phyloP scores from a whole-genome alignment of 129 eudicot genomes.

The Saussurea involucrata region DNA sequence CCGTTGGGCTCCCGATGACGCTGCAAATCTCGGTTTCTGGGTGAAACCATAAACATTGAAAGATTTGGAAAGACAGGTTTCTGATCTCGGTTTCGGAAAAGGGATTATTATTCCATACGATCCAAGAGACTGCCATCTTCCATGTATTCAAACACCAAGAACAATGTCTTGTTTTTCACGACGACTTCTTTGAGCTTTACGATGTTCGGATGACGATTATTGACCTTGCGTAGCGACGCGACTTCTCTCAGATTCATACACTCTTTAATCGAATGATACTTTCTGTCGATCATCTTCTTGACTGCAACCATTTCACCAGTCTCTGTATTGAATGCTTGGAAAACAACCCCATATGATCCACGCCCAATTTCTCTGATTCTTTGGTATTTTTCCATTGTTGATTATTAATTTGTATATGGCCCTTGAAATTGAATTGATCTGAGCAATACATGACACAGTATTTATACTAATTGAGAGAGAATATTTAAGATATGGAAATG shows the following conservation, averaged over 20 bases:
- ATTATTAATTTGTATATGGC: no score
- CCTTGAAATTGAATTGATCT: no score
- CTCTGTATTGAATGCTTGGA: not conserved
- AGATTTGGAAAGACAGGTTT: not conserved
- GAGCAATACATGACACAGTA: no score
- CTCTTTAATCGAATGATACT: not conserved
- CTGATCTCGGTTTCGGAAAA: not conserved
- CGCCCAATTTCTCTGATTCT: not conserved
- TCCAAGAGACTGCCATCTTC: not conserved
- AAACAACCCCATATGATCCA: slow-evolving; percentile 15
- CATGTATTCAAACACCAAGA: not conserved
- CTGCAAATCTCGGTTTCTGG: no score
- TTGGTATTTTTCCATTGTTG: slow-evolving; percentile 4
- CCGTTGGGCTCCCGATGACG: slow-evolving; percentile 8
- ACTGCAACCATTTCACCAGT: slow-evolving; percentile 4
- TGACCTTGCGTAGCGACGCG: not conserved
- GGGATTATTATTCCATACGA: not conserved
- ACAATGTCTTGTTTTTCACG: not conserved
- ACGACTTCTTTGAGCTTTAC: not conserved
- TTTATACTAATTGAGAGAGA: no score
- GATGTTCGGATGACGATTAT: not conserved
- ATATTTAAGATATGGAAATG: no score
- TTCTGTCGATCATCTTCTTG: not conserved
- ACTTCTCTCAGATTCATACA: slow-evolving; percentile 14
- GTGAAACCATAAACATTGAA: no score